Evolutionary conservation across 2,329 filamentous ascomycete species (phyloP).

Genomic region (Fusarium coffeatum): DNA sequence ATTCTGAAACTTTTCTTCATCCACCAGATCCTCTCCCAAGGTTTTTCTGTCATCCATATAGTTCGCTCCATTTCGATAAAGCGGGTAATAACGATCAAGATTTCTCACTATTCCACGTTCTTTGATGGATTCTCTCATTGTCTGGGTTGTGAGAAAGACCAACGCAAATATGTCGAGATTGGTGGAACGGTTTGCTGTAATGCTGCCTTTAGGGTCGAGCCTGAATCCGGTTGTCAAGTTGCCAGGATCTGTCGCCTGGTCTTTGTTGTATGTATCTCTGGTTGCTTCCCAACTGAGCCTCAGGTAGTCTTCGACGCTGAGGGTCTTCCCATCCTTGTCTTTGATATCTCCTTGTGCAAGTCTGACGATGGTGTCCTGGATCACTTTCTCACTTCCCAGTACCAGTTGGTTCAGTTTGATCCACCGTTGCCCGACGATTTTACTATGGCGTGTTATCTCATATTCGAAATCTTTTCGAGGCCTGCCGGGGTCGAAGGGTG

Average conservation of each 20-base stretch:
- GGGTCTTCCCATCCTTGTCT: background rate
- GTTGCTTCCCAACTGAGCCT: slow-evolving; percentile 19
- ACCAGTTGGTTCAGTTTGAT: slow-evolving; percentile 10
- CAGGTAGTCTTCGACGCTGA: slow-evolving; percentile 16
- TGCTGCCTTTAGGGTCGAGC: slow-evolving; percentile 23
- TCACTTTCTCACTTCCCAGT: slow-evolving; percentile 14
- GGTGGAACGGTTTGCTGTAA: slow-evolving; percentile 19
- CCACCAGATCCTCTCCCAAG: background rate
- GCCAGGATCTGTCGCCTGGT: background rate
- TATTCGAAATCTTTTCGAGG: background rate
- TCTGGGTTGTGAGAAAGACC: slow-evolving; percentile 30
- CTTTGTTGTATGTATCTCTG: slow-evolving; percentile 20
- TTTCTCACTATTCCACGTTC: background rate
- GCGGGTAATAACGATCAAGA: slow-evolving; percentile 1
- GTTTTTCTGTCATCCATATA: slow-evolving; percentile 6
- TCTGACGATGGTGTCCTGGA: slow-evolving; percentile 23
- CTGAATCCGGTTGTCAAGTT: slow-evolving; percentile 24
- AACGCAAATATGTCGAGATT: slow-evolving; percentile 37
- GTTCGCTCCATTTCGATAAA: slow-evolving; percentile 40
- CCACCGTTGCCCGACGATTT: slow-evolving; percentile 12
- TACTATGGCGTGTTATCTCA: background rate
- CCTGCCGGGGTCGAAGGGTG: slow-evolving; percentile 27
- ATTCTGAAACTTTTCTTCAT: background rate
- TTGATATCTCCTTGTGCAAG: slow-evolving; percentile 2
- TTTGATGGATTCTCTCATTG: background rate